phyloP scores from a whole-genome alignment of 1,139 yeast genomes.

The Pichia sp. region DNA sequence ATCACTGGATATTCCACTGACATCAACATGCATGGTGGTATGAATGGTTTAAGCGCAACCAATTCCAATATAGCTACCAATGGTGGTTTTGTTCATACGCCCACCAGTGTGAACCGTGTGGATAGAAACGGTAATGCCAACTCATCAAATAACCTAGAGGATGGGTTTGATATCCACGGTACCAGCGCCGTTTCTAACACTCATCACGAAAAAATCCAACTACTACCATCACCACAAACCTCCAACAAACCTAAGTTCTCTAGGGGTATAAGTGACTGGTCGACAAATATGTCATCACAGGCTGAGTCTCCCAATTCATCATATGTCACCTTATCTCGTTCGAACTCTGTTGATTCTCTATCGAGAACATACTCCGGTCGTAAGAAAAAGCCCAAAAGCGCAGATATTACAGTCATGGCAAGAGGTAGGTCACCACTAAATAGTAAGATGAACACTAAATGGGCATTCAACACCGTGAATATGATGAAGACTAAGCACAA shows the following conservation, averaged over 20 bases:
- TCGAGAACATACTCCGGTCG: constrained; percentile 20
- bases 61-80: background rate
- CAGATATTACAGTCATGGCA: constrained; percentile 30
- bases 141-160: too few relatives aligned
- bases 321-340: constrained; percentile 24
- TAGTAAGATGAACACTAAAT: constrained; percentile 23
- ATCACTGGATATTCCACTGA: constrained; percentile 29
- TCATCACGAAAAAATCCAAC: background rate
- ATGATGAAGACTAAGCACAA: constrained; percentile 19
- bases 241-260: constrained; percentile 17
- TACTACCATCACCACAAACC: constrained; percentile 6
- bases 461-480: constrained; percentile 18
- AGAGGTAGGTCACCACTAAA: constrained; percentile 33
- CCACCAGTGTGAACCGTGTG: too few relatives aligned
- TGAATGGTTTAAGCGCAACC: background rate
- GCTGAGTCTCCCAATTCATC: constrained; percentile 28
- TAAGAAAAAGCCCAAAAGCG: background rate
- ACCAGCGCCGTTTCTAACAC: too few relatives aligned
- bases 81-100: background rate
- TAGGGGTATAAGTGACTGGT: constrained; percentile 27
- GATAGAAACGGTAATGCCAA: too few relatives aligned
- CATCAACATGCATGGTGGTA: constrained; percentile 5
- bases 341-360: constrained; percentile 26
- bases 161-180: too few relatives aligned
- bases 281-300: constrained; percentile 20